Evolutionary conservation across 2,329 filamentous ascomycete genomes (phyloP).

Genomic region (Fusarium agapanthi): DNA sequence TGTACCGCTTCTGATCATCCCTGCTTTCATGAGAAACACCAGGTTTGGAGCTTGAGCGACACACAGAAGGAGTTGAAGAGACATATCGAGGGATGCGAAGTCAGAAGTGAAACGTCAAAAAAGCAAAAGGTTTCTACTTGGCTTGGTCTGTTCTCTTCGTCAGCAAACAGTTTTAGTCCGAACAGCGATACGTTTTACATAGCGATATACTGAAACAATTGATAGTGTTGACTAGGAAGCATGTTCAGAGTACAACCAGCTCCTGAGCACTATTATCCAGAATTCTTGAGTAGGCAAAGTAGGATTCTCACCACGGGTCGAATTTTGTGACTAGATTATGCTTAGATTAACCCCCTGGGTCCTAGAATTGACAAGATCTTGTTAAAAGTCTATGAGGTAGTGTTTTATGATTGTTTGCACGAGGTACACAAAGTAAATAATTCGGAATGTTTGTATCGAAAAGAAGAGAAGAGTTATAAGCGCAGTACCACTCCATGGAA

Average conservation of each 20-base stretch:
- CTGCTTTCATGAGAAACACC: not conserved
- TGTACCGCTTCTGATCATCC: not conserved
- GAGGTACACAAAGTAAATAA: not conserved
- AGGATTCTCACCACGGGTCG: not conserved
- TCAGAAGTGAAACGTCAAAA: not conserved
- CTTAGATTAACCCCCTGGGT: too few species aligned
- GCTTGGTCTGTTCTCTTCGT: not conserved
- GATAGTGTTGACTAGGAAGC: not conserved
- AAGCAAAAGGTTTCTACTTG: not conserved
- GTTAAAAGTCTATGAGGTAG: not conserved
- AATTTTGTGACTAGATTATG: not conserved
- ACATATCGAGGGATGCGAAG: not conserved
- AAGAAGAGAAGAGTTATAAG: not conserved
- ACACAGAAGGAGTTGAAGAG: not conserved
- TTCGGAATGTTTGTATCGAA: slow-evolving; percentile 2
- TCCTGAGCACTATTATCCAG: not conserved
- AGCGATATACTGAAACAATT: not conserved
- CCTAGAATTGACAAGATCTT: not conserved
- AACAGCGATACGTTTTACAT: not conserved
- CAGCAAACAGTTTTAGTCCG: not conserved
- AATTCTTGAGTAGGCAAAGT: not conserved
- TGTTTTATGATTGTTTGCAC: not conserved
- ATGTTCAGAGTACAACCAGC: not conserved
- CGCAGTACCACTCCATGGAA: not conserved
- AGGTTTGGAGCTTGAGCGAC: too few species aligned